phyloP scores from a whole-genome alignment of 495 filamentous ascomycete species.

The Lophiostoma macrostomum region DNA sequence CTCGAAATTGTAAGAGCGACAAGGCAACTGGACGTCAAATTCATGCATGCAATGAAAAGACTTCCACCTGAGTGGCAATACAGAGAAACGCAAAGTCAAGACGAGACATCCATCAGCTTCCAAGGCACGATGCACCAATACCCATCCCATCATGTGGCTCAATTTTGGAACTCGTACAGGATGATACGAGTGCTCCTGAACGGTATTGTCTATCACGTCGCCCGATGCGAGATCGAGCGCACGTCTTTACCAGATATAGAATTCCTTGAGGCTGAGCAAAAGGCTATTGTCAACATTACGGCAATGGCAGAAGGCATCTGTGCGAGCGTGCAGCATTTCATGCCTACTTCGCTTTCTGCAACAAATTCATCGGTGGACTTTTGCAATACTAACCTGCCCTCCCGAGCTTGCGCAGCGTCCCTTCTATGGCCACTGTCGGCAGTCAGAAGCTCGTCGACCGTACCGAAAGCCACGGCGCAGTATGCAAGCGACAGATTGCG shows the following conservation, averaged over 20 bases:
- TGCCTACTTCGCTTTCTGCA: background rate
- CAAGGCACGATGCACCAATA: background rate
- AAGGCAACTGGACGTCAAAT: background rate
- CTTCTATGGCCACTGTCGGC: slow-evolving; percentile 14
- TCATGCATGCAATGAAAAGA: background rate
- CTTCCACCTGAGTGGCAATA: background rate
- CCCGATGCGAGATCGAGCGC: too few species aligned
- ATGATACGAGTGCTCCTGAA: slow-evolving; percentile 12
- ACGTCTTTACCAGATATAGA: background rate
- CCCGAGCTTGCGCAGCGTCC: background rate
- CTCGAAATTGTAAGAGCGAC: background rate
- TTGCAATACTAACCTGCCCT: background rate
- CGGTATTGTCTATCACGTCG: slow-evolving; percentile 5
- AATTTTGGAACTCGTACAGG: slow-evolving; percentile 10
- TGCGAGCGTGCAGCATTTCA: background rate
- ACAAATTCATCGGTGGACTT: too few species aligned
- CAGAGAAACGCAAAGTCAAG: background rate
- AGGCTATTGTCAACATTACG: background rate
- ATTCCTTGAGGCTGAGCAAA: background rate
- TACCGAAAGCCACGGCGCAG: background rate
- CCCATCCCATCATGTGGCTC: background rate
- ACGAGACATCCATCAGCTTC: background rate
- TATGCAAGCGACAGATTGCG: background rate
- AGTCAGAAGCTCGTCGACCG: background rate
- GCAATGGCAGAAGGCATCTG: slow-evolving; percentile 2